A percentile compares a stretch with the other conserved stretches of the same genome.
Conservation (phyloP, 2,329 filamentous ascomycete species). For the Trichoderma guizhouense region DNA sequence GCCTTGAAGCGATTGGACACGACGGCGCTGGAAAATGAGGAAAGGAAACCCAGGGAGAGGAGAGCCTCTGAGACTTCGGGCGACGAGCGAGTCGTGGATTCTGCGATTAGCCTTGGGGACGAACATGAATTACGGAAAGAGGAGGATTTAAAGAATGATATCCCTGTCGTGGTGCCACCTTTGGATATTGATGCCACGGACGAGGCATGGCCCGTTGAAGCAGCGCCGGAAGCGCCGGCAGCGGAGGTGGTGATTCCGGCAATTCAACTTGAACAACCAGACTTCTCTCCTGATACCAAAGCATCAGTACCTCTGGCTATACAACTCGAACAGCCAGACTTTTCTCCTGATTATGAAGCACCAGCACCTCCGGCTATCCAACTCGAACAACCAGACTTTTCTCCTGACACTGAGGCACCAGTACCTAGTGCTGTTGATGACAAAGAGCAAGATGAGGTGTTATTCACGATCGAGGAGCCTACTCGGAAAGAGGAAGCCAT, state of each 20-base stretch:
- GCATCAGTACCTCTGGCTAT: neutral
- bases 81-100: constrained; percentile 29
- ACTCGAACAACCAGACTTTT: neutral
- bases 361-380: neutral
- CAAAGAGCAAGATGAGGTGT: constrained; percentile 24
- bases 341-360: neutral
- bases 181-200: neutral
- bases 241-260: neutral
- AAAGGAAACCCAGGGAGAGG: neutral
- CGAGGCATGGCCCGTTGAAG: neutral
- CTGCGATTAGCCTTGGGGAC: constrained; percentile 30
- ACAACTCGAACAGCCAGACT: constrained; percentile 2
- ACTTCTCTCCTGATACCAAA: neutral
- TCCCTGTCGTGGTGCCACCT: neutral
- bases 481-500: constrained; percentile 51
- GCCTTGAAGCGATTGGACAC: constrained; percentile 23
- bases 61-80: constrained; percentile 21
- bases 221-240: neutral
- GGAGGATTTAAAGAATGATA: neutral
- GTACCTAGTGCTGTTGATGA: neutral
- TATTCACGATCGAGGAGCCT: constrained; percentile 49
- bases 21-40: constrained; percentile 24
- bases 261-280: constrained; percentile 10
- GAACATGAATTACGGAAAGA: constrained; percentile 5
- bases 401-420: neutral